Evolutionary conservation across 75 land plant species (phyloP).

Genomic region (Sequoia sempervirens): DNA sequence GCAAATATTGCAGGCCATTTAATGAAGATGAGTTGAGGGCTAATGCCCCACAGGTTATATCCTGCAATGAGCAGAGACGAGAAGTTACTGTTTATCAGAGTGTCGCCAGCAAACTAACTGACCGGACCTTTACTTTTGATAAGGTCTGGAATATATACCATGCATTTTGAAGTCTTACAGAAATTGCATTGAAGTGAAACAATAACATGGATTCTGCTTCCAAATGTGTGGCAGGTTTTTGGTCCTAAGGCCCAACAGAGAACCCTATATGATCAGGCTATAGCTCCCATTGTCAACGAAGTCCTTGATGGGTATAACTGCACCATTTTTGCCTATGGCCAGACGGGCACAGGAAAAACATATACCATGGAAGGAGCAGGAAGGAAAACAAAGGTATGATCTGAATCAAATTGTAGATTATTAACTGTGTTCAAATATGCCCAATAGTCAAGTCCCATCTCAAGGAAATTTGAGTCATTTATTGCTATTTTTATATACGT

Average conservation of each 20-base stretch:
- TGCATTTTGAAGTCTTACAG: background rate
- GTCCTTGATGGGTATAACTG: conserved; percentile 75
- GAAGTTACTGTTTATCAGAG: conserved; percentile 73
- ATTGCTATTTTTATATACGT: no score
- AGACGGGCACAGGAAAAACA: conserved; percentile 74
- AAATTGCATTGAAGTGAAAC: background rate
- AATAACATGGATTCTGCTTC: background rate
- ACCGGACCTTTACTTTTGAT: conserved; percentile 75
- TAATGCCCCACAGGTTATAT: conserved; percentile 72
- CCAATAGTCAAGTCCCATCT: background rate
- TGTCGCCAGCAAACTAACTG: conserved; percentile 71
- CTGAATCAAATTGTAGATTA: background rate
- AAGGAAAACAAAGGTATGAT: conserved; percentile 43
- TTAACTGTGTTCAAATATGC: background rate
- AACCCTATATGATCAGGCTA: conserved; percentile 56
- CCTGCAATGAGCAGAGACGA: conserved; percentile 76
- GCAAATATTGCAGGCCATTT: conserved; percentile 49
- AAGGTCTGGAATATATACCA: conserved; percentile 37
- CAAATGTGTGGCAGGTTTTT: conserved; percentile 42
- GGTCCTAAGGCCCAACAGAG: conserved; percentile 57
- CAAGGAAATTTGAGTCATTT: no score
- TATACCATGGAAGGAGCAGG: conserved; percentile 76
- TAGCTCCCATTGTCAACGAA: conserved; percentile 63
- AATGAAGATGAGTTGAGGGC: conserved; percentile 68
- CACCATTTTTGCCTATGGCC: conserved; percentile 77